phyloP scores from a whole-genome alignment of 805 yeast species.

The Candida glaebosa region DNA sequence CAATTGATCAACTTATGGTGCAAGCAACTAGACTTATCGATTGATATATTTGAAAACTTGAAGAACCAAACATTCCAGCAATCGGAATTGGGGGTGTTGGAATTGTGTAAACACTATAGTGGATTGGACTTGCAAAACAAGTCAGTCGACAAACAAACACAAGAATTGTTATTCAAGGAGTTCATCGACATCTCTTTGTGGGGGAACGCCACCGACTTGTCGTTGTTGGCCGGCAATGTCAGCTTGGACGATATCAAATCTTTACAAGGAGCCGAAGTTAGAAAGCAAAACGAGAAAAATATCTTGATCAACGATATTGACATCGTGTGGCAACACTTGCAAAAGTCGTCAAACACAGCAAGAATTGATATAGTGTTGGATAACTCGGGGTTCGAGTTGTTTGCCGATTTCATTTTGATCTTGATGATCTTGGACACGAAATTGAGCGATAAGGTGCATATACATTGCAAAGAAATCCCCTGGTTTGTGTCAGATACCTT shows the following conservation, averaged over 20 bases:
- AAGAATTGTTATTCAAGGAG: constrained; percentile 68
- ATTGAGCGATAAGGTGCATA: constrained; percentile 58
- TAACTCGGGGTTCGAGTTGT: constrained; percentile 93
- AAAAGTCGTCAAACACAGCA: constrained; percentile 22
- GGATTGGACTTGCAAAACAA: constrained; percentile 24
- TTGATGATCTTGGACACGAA: constrained; percentile 56
- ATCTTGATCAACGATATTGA: constrained; percentile 74
- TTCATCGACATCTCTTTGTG: constrained; percentile 85
- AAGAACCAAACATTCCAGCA: constrained; percentile 74
- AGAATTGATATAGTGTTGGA: constrained; percentile 84
- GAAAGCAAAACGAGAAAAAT: constrained; percentile 77
- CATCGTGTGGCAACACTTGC: constrained; percentile 56
- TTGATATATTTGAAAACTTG: constrained; percentile 70
- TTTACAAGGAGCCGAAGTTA: constrained; percentile 84
- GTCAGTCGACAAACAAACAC: constrained; percentile 34
- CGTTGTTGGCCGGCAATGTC: constrained; percentile 83
- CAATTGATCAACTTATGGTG: constrained; percentile 46
- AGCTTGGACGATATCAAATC: constrained; percentile 81
- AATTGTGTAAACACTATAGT: constrained; percentile 61
- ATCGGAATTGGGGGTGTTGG: constrained; percentile 74
- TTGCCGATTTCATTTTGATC: constrained; percentile 33
- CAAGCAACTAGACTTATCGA: constrained; percentile 33
- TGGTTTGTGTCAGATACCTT: constrained; percentile 98
- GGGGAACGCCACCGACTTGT: constrained; percentile 98
- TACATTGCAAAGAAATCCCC: constrained; percentile 89